Conservation (phyloP, 2,329 filamentous ascomycete genomes). For the Ophiostoma tasmaniense region DNA sequence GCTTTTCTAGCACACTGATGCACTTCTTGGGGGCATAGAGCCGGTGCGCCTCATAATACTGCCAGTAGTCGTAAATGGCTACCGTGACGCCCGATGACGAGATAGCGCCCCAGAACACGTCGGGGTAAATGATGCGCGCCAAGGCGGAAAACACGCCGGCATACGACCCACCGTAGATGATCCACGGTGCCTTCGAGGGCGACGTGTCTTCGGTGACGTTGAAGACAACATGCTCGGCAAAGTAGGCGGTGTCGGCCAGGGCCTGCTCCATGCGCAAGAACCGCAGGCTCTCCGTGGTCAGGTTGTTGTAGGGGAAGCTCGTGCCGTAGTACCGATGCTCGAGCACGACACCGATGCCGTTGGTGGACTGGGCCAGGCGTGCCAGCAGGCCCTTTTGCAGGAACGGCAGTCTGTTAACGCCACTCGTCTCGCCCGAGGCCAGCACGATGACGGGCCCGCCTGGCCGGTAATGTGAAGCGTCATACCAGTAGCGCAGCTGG, state of each 20-base stretch:
- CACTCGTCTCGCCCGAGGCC: constrained; percentile 61
- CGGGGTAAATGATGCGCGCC: constrained; percentile 65
- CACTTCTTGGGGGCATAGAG: constrained; percentile 50
- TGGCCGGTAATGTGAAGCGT: constrained; percentile 62
- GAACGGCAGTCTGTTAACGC: constrained; percentile 54
- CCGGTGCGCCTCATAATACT: constrained; percentile 45
- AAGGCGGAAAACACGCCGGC: constrained; percentile 74
- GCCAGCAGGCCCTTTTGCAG: constrained; percentile 71
- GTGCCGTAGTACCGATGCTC: constrained; percentile 84
- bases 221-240: constrained; percentile 64
- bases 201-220: constrained; percentile 23
- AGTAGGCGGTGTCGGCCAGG: constrained; percentile 72
- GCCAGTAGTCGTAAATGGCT: constrained; percentile 70
- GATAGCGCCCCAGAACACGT: constrained; percentile 70
- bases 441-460: constrained; percentile 78
- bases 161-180: constrained; percentile 78
- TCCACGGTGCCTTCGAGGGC: constrained; percentile 44
- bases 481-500: constrained; percentile 73
- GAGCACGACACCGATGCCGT: constrained; percentile 69
- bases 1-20: constrained; percentile 52
- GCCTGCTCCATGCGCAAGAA: constrained; percentile 81
- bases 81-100: constrained; percentile 71
- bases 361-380: constrained; percentile 59
- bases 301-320: constrained; percentile 58
- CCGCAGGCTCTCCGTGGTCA: constrained; percentile 55